A percentile compares a stretch with the other conserved stretches of the same genome.
These are phyloP conservation scores for Daldinia grandis DNA, from an alignment of 495 filamentous ascomycete species.

Conservation along the genomic window DNA sequence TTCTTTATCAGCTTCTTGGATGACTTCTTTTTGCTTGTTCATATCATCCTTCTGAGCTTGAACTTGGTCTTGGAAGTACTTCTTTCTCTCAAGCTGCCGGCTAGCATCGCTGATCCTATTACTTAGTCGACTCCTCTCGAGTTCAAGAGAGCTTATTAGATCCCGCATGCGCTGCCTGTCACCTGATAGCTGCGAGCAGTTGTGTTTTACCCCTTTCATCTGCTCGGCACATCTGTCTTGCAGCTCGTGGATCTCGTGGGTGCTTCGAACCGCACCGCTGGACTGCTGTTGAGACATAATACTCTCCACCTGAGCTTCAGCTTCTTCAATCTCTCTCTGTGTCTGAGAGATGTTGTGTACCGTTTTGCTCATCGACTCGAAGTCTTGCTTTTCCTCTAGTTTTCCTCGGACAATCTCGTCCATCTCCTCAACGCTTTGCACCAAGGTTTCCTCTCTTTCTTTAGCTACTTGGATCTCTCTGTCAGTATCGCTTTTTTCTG, in stretches of 20 bases:
- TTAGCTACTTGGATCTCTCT: constrained; percentile 65
- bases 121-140: constrained; percentile 72
- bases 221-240: constrained; percentile 73
- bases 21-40: constrained; percentile 69
- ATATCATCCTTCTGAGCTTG: constrained; percentile 75
- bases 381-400: constrained; percentile 71
- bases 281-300: constrained; percentile 75
- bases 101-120: constrained; percentile 72
- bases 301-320: constrained; percentile 74
- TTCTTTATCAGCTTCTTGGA: constrained; percentile 72
- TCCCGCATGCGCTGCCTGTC: constrained; percentile 77
- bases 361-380: constrained; percentile 77
- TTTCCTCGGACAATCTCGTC: constrained; percentile 73
- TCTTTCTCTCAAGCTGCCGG: constrained; percentile 81
- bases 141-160: constrained; percentile 72
- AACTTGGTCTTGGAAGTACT: constrained; percentile 69
- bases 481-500: constrained; percentile 74
- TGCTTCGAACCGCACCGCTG: constrained; percentile 66
- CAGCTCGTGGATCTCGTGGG: constrained; percentile 85
- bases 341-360: constrained; percentile 79
- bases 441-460: constrained; percentile 64
- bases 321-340: constrained; percentile 71
- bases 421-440: constrained; percentile 74
- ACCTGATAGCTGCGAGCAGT: constrained; percentile 66
- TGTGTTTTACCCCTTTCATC: constrained; percentile 66